phyloP scores from a whole-genome alignment of 305 asterid species.

The Fraxinus angustifolia region DNA sequence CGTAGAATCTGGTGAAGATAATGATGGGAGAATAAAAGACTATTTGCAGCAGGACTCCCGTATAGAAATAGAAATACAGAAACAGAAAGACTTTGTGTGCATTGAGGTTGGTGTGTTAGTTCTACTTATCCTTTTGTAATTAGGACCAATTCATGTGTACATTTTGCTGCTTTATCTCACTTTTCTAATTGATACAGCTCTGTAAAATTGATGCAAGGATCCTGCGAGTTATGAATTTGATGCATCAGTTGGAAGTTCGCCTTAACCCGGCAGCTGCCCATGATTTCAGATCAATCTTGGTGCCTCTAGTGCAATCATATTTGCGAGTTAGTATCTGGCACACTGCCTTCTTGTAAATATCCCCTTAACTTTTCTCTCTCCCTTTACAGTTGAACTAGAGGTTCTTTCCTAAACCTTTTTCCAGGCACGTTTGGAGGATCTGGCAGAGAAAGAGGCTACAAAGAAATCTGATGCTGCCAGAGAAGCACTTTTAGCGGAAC shows the following conservation, averaged over 20 bases:
- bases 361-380: slow-evolving; percentile 14
- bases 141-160: slow-evolving; percentile 10
- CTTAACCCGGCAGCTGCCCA: slow-evolving; percentile 61
- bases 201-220: slow-evolving; percentile 83
- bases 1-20: slow-evolving; percentile 79
- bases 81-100: slow-evolving; percentile 82
- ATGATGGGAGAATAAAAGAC: slow-evolving; percentile 73
- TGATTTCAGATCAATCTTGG: slow-evolving; percentile 64
- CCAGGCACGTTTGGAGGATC: slow-evolving; percentile 73
- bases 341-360: slow-evolving; percentile 1
- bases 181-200: slow-evolving; percentile 54
- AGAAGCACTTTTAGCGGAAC: slow-evolving; percentile 92
- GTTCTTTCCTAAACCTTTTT: slow-evolving; percentile 24
- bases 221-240: slow-evolving; percentile 57
- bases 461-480: slow-evolving; percentile 95
- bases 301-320: slow-evolving; percentile 77
- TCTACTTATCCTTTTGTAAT: slow-evolving; percentile 12
- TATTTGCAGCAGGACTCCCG: slow-evolving; percentile 74
- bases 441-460: slow-evolving; percentile 91
- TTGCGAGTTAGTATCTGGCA: slow-evolving; percentile 56
- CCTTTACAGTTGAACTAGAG: slow-evolving; percentile 19
- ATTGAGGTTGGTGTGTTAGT: slow-evolving; percentile 57
- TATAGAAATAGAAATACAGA: slow-evolving; percentile 79
- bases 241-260: slow-evolving; percentile 71
- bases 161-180: slow-evolving; percentile 30